Conservation (phyloP, 106 monocot species). For the Xerophyta viscosa region DNA sequence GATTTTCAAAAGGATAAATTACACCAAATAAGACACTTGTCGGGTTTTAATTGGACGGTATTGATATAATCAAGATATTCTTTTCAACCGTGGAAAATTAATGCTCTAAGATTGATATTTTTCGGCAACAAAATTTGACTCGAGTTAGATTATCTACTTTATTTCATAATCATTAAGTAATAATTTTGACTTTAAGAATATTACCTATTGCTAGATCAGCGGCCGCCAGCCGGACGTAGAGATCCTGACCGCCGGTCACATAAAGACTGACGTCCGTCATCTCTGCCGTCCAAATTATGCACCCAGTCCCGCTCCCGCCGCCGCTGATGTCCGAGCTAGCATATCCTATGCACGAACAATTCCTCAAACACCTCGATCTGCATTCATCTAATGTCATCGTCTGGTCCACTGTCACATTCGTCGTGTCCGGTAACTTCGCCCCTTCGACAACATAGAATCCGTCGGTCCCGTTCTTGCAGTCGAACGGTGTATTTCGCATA, state of each 20-base stretch:
- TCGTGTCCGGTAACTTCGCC: constrained; percentile 2
- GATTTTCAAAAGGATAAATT: too few species aligned
- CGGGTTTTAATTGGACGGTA: too few species aligned
- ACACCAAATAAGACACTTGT: too few species aligned
- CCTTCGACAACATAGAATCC: constrained; percentile 10
- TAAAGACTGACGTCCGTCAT: not conserved
- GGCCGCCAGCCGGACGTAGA: not conserved
- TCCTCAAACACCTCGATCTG: constrained; percentile 23
- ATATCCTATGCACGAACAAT: constrained; percentile 7
- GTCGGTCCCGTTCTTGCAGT: constrained; percentile 33
- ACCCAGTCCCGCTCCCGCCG: not conserved
- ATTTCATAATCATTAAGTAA: too few species aligned
- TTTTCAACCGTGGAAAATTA: too few species aligned
- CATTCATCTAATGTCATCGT: constrained; percentile 31
- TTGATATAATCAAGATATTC: too few species aligned
- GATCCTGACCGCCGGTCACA: not conserved
- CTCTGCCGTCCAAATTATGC: not conserved
- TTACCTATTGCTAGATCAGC: not conserved
- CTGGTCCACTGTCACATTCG: constrained; percentile 19
- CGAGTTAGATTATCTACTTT: too few species aligned
- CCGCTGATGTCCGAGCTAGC: not conserved
- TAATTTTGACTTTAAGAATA: too few species aligned
- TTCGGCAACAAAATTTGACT: too few species aligned
- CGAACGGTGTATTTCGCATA: constrained; percentile 13
- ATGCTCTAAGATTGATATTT: too few species aligned